These are phyloP conservation scores for Phytophthora crassamura DNA, from an alignment of 352 stramenopile species.

Conservation along the genomic window DNA sequence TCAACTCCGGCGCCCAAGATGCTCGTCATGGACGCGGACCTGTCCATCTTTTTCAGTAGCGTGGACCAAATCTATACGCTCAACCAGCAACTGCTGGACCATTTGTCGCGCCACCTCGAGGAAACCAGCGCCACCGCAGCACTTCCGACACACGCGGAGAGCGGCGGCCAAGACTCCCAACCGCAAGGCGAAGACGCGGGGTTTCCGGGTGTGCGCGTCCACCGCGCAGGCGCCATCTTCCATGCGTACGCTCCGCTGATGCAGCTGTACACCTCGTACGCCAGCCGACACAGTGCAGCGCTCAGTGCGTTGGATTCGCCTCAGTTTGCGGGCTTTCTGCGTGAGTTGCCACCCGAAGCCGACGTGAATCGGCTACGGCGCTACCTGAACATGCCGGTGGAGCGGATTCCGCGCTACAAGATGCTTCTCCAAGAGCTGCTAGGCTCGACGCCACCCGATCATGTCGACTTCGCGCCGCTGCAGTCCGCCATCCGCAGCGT, in stretches of 20 bases:
- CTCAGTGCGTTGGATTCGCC: conserved; percentile 76
- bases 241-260: conserved; percentile 87
- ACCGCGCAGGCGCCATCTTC: conserved; percentile 81
- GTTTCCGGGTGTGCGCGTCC: conserved; percentile 24
- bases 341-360: conserved; percentile 71
- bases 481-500: conserved; percentile 80
- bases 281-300: conserved; percentile 77
- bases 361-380: conserved; percentile 66
- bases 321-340: conserved; percentile 75
- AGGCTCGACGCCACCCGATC: conserved; percentile 63
- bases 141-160: conserved; percentile 26
- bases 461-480: conserved; percentile 77
- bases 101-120: conserved; percentile 79
- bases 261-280: conserved; percentile 88
- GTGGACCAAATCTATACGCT: conserved; percentile 90
- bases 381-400: conserved; percentile 90
- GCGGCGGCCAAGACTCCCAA: conserved; percentile 2
- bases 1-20: conserved; percentile 44
- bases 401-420: conserved; percentile 87
- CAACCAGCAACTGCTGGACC: conserved; percentile 89
- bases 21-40: conserved; percentile 81
- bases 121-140: conserved; percentile 49
- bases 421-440: conserved; percentile 85
- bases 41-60: conserved; percentile 90
- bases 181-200: conserved; percentile 10